Conservation (phyloP, 2,329 filamentous ascomycete genomes). For the Ophiostoma triangulosporum region DNA sequence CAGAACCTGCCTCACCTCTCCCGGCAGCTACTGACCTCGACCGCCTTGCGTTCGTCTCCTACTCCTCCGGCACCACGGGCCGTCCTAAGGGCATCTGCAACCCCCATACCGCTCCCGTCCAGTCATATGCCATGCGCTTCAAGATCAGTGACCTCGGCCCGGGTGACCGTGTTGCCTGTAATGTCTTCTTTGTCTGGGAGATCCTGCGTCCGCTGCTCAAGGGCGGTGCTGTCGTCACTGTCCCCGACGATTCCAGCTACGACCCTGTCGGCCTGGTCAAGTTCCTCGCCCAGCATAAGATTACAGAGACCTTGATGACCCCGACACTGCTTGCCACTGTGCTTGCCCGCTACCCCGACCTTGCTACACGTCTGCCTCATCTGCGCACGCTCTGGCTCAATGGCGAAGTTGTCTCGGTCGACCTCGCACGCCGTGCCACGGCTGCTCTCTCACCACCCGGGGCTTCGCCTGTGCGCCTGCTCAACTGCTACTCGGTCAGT, state of each 20-base stretch:
- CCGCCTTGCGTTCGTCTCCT: slow-evolving; percentile 65
- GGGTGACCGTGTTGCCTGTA: slow-evolving; percentile 71
- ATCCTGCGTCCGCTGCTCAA: slow-evolving; percentile 63
- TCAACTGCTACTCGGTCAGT: slow-evolving; percentile 73
- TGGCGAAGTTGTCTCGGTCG: slow-evolving; percentile 69
- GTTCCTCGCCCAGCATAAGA: slow-evolving; percentile 47
- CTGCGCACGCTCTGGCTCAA: slow-evolving; percentile 67
- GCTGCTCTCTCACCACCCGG: slow-evolving; percentile 44
- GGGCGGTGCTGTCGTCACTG: slow-evolving; percentile 61
- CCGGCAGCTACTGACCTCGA: slow-evolving; percentile 57
- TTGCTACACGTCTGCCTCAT: slow-evolving; percentile 49
- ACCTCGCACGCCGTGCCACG: slow-evolving; percentile 55
- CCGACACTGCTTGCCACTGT: slow-evolving; percentile 66
- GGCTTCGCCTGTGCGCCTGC: slow-evolving; percentile 40
- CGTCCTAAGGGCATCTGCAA: slow-evolving; percentile 75
- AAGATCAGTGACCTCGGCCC: slow-evolving; percentile 52
- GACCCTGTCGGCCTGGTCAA: slow-evolving; percentile 63
- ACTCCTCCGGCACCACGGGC: slow-evolving; percentile 66
- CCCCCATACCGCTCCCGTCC: slow-evolving; percentile 58
- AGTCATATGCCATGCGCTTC: slow-evolving; percentile 63
- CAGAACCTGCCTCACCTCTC: slow-evolving; percentile 34
- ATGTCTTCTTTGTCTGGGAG: slow-evolving; percentile 81
- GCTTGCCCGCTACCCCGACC: slow-evolving; percentile 52
- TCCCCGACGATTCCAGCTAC: slow-evolving; percentile 65
- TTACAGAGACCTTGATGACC: slow-evolving; percentile 76